Percentiles rank a stretch among this genome's conserved stretches.
These are phyloP conservation scores for Phlebiopsis flavidoalba DNA, from an alignment of 768 basidiomycete species.

Conservation along the genomic window DNA sequence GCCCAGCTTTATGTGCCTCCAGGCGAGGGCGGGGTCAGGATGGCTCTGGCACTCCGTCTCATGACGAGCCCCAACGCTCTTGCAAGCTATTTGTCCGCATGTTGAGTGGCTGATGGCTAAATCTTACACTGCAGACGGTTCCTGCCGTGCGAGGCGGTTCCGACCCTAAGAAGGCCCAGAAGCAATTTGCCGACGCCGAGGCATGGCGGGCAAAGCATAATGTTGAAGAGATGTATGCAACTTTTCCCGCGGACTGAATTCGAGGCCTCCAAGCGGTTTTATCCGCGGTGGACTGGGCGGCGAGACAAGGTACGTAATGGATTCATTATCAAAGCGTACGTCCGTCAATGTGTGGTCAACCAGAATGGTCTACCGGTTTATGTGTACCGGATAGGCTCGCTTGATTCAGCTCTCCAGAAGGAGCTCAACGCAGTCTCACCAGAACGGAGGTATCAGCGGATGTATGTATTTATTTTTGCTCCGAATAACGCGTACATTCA, in stretches of 20 bases:
- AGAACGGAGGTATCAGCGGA: conserved; percentile 59
- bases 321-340: background rate
- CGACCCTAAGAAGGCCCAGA: conserved; percentile 54
- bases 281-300: conserved; percentile 79
- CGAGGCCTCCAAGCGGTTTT: conserved; percentile 53
- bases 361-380: conserved; percentile 69
- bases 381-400: conserved; percentile 67
- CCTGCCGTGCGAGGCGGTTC: conserved; percentile 74
- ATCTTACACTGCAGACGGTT: conserved; percentile 55
- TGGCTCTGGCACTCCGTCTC: conserved; percentile 28
- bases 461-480: conserved; percentile 40
- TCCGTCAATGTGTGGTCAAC: background rate
- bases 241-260: conserved; percentile 58
- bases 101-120: background rate
- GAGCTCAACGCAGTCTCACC: conserved; percentile 52
- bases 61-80: conserved; percentile 62
- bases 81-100: conserved; percentile 37
- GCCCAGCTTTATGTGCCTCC: conserved; percentile 48
- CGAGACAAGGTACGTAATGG: conserved; percentile 54
- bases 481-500: background rate
- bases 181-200: conserved; percentile 65
- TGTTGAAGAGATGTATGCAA: conserved; percentile 58
- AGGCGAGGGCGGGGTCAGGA: conserved; percentile 15
- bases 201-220: conserved; percentile 62
- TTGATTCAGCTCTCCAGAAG: conserved; percentile 47